Conservation (phyloP, 495 filamentous ascomycete genomes). For the Durotheca rogersii region DNA sequence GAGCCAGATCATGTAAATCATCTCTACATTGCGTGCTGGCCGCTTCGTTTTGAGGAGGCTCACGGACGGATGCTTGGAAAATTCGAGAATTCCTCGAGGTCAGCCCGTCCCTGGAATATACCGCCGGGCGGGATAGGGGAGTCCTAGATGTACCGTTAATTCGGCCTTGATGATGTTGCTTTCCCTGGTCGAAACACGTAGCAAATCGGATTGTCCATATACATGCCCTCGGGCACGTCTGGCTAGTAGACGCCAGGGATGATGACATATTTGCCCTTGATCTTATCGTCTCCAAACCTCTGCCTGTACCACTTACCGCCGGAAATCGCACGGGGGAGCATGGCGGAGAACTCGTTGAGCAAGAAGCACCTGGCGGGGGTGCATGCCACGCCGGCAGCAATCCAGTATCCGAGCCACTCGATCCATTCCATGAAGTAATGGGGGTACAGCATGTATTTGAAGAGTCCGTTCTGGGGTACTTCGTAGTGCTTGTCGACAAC, state of each 20-base stretch:
- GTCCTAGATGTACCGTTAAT: no score
- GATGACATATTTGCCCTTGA: constrained; percentile 73
- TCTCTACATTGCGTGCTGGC: no score
- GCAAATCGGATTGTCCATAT: background rate
- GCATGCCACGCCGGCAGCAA: constrained; percentile 62
- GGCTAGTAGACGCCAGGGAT: constrained; percentile 71
- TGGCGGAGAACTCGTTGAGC: constrained; percentile 82
- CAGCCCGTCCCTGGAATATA: no score
- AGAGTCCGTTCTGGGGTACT: constrained; percentile 80
- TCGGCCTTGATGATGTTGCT: no score
- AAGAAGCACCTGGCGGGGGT: constrained; percentile 77
- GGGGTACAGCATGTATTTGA: constrained; percentile 79
- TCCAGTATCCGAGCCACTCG: constrained; percentile 88
- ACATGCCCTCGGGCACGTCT: background rate
- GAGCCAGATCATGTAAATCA: no score
- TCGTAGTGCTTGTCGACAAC: constrained; percentile 82
- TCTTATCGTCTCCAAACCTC: constrained; percentile 78
- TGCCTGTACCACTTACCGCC: constrained; percentile 86
- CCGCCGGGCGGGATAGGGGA: no score
- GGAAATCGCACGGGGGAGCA: constrained; percentile 84
- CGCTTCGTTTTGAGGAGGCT: no score
- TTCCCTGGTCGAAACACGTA: background rate
- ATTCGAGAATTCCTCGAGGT: no score
- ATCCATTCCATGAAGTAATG: constrained; percentile 96
- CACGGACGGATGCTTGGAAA: no score